Conservation (phyloP, 768 basidiomycete genomes). For the Boletus rubropictus region DNA sequence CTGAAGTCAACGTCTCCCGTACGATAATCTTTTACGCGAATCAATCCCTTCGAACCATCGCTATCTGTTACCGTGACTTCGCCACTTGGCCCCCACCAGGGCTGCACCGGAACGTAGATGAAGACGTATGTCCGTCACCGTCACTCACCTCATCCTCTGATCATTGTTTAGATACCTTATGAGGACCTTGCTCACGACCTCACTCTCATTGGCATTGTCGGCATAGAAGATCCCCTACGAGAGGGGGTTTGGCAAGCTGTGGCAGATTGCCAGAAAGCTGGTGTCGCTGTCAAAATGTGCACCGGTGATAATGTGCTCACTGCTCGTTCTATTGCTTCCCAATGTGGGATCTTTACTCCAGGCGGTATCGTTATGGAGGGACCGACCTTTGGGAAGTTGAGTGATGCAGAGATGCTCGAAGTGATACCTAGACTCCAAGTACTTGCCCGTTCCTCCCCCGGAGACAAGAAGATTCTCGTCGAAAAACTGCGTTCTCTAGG, state of each 20-base stretch:
- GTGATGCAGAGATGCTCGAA: slow-evolving; percentile 62
- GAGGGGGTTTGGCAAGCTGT: slow-evolving; percentile 88
- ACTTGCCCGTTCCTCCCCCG: slow-evolving; percentile 93
- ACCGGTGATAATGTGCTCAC: slow-evolving; percentile 97
- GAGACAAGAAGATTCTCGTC: slow-evolving; percentile 94
- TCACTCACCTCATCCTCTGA: slow-evolving; percentile 3
- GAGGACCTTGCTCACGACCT: slow-evolving; percentile 64
- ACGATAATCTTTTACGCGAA: slow-evolving; percentile 99
- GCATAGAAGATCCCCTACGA: slow-evolving; percentile 95
- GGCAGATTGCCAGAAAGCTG: slow-evolving; percentile 77
- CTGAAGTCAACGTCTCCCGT: slow-evolving; percentile 76
- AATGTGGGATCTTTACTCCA: slow-evolving; percentile 91
- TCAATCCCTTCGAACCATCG: slow-evolving; percentile 91
- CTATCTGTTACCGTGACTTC: slow-evolving; percentile 89
- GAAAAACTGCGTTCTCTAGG: slow-evolving; percentile 81
- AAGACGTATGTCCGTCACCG: slow-evolving; percentile 44
- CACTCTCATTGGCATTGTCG: slow-evolving; percentile 83
- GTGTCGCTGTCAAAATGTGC: slow-evolving; percentile 95
- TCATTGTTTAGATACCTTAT: slow-evolving; percentile 51
- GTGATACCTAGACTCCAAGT: slow-evolving; percentile 92
- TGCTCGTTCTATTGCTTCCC: slow-evolving; percentile 90
- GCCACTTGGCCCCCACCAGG: slow-evolving; percentile 74
- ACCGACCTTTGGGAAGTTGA: slow-evolving; percentile 81
- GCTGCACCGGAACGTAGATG: slow-evolving; percentile 34
- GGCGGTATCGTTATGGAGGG: slow-evolving; percentile 99